Percentiles rank a stretch among this genome's conserved stretches.
phyloP scores from a whole-genome alignment of 2,329 filamentous ascomycete genomes.

The Paecilomyces sp. region DNA sequence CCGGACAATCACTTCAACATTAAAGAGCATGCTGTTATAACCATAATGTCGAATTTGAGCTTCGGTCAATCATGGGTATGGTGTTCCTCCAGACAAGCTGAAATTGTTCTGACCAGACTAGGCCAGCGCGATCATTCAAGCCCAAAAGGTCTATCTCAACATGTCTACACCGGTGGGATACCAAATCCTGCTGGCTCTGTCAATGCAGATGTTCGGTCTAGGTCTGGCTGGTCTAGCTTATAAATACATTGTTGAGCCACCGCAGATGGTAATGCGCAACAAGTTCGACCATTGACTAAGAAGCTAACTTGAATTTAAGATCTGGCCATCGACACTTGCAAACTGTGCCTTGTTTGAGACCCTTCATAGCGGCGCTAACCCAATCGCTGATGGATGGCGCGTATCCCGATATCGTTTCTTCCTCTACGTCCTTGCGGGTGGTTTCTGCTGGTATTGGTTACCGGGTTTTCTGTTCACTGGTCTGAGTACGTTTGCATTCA shows the following conservation, averaged over 20 bases:
- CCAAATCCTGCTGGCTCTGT: slow-evolving; percentile 28
- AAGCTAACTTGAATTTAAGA: slow-evolving; percentile 5
- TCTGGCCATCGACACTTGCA: slow-evolving; percentile 29
- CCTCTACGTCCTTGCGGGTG: slow-evolving; percentile 10
- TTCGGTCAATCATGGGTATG: slow-evolving; percentile 29
- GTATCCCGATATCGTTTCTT: slow-evolving; percentile 20
- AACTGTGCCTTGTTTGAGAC: slow-evolving; percentile 27
- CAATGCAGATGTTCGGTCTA: slow-evolving; percentile 31
- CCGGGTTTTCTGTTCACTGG: slow-evolving; percentile 23
- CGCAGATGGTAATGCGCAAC: slow-evolving; percentile 17
- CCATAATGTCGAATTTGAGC: slow-evolving; percentile 43
- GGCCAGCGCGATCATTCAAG: slow-evolving; percentile 37
- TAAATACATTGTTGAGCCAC: slow-evolving; percentile 29
- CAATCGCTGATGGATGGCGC: slow-evolving; percentile 26
- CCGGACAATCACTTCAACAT: slow-evolving; percentile 40
- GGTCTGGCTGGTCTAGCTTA: slow-evolving; percentile 31
- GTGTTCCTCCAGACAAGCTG: neutral
- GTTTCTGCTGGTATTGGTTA: slow-evolving; percentile 21
- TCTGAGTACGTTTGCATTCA: slow-evolving; percentile 23
- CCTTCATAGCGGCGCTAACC: slow-evolving; percentile 27
- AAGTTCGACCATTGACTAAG: neutral
- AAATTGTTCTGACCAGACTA: slow-evolving; percentile 24
- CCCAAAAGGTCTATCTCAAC: slow-evolving; percentile 29
- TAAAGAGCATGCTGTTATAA: slow-evolving; percentile 41
- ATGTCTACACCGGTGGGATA: slow-evolving; percentile 29